These are phyloP conservation scores for Taphrina confusa DNA, from an alignment of 1,139 yeast genomes.

Conservation along the genomic window DNA sequence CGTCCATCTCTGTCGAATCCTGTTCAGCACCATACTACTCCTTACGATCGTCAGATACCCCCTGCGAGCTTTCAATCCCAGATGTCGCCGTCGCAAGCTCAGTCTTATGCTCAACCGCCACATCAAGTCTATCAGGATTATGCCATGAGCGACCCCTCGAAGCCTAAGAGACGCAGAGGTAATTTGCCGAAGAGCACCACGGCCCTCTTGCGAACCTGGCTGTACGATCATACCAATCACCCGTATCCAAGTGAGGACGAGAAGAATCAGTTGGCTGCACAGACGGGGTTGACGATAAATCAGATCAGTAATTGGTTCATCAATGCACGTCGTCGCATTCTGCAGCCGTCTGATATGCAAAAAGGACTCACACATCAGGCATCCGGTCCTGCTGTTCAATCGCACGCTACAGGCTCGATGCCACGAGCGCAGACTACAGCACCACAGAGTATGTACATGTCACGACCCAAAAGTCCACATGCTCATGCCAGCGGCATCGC, in stretches of 20 bases:
- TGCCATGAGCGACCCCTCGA: constrained; percentile 4
- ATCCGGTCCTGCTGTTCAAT: background rate
- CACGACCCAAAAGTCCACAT: background rate
- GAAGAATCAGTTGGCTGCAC: constrained; percentile 72
- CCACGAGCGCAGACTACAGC: background rate
- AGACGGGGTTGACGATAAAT: constrained; percentile 85
- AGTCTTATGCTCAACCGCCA: background rate
- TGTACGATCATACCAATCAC: constrained; percentile 78
- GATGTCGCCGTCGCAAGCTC: background rate
- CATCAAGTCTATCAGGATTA: constrained; percentile 2
- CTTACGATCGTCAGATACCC: constrained; percentile 21
- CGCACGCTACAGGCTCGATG: background rate
- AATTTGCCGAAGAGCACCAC: constrained; percentile 91
- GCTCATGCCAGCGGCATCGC: background rate
- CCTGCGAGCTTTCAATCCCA: background rate
- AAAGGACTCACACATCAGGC: background rate
- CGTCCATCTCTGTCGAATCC: background rate
- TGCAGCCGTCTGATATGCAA: constrained; percentile 20
- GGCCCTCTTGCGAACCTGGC: constrained; percentile 76
- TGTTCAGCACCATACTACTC: background rate
- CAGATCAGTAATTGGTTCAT: constrained; percentile 96
- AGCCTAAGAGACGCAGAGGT: constrained; percentile 56
- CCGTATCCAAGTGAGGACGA: constrained; percentile 95
- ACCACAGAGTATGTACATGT: background rate
- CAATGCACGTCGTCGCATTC: constrained; percentile 77